A percentile compares a stretch with the other conserved stretches of the same genome.
Evolutionary conservation across 1,139 yeast species (phyloP).

Genomic region (Wickerhamomyces sp.): DNA sequence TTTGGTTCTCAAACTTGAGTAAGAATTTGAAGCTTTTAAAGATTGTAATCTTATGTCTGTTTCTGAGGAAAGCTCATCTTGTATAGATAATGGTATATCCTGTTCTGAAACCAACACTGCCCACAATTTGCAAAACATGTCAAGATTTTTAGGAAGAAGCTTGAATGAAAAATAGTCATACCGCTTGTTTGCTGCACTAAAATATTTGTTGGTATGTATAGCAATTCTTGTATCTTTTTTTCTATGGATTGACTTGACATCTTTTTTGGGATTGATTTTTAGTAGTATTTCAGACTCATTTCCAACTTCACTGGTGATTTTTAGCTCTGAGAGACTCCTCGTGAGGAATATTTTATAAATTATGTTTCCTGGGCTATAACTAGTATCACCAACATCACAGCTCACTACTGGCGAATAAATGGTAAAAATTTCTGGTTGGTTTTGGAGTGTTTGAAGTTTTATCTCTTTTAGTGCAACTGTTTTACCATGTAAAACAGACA

Average conservation of each 20-base stretch:
- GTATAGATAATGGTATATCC: background rate
- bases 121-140: background rate
- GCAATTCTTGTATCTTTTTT: background rate
- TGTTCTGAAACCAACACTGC: background rate
- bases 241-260: background rate
- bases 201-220: background rate
- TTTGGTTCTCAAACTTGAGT: too few species aligned
- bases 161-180: background rate
- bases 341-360: background rate
- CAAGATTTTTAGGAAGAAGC: background rate
- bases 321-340: background rate
- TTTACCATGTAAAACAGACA: background rate
- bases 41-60: background rate
- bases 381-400: background rate
- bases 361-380: background rate
- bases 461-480: background rate
- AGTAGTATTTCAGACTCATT: background rate
- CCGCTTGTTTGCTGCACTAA: background rate
- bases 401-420: background rate
- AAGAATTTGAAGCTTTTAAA: background rate
- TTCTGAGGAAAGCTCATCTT: background rate
- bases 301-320: background rate
- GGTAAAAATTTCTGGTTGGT: too few species aligned
- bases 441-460: too few species aligned
- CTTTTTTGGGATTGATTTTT: background rate